A percentile compares a stretch with the other conserved stretches of the same genome.
These are phyloP conservation scores for Pseudonitzschia multistriata DNA, from an alignment of 108 stramenopile genomes.

Conservation along the genomic window DNA sequence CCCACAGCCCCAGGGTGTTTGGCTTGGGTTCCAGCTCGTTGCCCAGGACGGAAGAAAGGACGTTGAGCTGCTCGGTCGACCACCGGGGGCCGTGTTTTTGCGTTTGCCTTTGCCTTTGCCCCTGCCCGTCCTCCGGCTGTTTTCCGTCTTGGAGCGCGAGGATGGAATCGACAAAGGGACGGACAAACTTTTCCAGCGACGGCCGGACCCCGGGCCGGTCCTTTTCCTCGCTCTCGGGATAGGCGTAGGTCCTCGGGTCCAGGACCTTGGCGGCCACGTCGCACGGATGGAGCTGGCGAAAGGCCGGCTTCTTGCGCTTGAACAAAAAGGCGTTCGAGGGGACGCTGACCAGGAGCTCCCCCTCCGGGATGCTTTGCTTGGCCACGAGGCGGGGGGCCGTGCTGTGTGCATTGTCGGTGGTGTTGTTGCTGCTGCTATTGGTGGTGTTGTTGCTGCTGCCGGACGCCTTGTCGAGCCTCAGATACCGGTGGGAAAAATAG, in stretches of 20 bases:
- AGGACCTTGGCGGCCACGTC: neutral
- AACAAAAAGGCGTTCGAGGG: neutral
- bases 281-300: slow-evolving; percentile 3
- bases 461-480: neutral
- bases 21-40: slow-evolving; percentile 7
- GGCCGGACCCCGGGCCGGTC: neutral
- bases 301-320: neutral
- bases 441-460: neutral
- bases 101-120: neutral
- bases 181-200: neutral
- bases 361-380: neutral
- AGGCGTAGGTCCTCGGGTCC: neutral
- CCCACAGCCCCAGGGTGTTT: neutral
- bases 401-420: neutral
- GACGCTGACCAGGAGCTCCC: neutral
- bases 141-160: neutral
- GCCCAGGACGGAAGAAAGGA: neutral
- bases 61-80: neutral
- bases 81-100: neutral
- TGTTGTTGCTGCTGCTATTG: neutral
- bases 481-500: neutral
- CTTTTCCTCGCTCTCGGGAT: neutral
- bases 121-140: neutral
- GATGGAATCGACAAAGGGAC: neutral
- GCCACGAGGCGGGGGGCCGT: neutral